Percentiles rank a stretch among this genome's conserved stretches.
Conservation (phyloP, 768 basidiomycete genomes). For the Boletus coccyginus region DNA sequence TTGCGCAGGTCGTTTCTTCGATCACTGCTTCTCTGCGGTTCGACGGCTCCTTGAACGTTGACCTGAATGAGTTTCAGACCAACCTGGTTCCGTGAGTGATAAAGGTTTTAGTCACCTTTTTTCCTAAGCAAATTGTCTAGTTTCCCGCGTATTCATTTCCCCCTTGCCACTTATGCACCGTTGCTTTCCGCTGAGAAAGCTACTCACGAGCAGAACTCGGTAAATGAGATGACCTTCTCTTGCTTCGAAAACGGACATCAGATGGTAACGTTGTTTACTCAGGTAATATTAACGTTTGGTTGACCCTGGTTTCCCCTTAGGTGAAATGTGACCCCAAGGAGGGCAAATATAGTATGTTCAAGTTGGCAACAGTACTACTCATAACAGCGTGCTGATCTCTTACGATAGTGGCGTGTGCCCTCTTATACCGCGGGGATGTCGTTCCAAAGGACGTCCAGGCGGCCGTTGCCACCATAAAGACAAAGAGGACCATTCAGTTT, state of each 20-base stretch:
- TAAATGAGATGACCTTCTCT: constrained; percentile 96
- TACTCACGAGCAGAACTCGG: constrained; percentile 94
- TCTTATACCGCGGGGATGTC: constrained; percentile 94
- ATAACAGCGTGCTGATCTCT: constrained; percentile 13
- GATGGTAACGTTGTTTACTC: constrained; percentile 55
- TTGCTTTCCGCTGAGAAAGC: constrained; percentile 96
- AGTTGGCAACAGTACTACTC: constrained; percentile 10
- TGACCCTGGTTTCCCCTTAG: constrained; percentile 20
- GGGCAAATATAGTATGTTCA: constrained; percentile 89
- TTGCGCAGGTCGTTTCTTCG: constrained; percentile 98
- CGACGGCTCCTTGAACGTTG: constrained; percentile 96
- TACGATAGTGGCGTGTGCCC: constrained; percentile 77
- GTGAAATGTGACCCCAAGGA: constrained; percentile 92
- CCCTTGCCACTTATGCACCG: constrained; percentile 93
- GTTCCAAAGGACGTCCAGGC: constrained; percentile 95
- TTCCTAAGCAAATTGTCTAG: constrained; percentile 36
- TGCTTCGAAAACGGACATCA: constrained; percentile 98
- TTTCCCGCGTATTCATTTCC: constrained; percentile 99
- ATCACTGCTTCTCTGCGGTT: constrained; percentile 97
- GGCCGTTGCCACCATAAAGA: constrained; percentile 93
- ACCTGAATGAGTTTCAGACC: constrained; percentile 97
- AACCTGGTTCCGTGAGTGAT: constrained; percentile 89
- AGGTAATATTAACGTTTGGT: neutral
- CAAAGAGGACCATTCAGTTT: constrained; percentile 96
- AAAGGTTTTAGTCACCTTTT: neutral